Conservation (phyloP, 768 basidiomycete species). For the Boletus vermiculosoides region DNA sequence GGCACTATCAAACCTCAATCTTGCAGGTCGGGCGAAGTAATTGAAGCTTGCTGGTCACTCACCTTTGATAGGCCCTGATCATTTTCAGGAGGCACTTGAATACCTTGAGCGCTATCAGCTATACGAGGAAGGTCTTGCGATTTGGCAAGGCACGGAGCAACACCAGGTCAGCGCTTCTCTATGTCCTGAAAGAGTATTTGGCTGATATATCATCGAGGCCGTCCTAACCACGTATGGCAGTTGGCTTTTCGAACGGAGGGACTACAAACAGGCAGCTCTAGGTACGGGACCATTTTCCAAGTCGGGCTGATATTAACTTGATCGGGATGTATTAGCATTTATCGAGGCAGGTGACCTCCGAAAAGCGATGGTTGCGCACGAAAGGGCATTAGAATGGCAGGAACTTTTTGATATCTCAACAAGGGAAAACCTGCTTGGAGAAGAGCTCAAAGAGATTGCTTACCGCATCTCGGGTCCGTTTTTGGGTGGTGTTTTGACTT, state of each 20-base stretch:
- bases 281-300: slow-evolving; percentile 43
- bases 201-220: slow-evolving; percentile 41
- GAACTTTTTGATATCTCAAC: slow-evolving; percentile 83
- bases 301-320: slow-evolving; percentile 3
- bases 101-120: slow-evolving; percentile 81
- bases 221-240: slow-evolving; percentile 78
- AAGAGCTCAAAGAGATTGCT: slow-evolving; percentile 63
- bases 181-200: not conserved
- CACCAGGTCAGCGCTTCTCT: slow-evolving; percentile 49
- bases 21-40: slow-evolving; percentile 54
- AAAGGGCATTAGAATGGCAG: slow-evolving; percentile 86
- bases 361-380: slow-evolving; percentile 86
- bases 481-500: not conserved
- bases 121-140: slow-evolving; percentile 66
- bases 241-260: slow-evolving; percentile 81
- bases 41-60: not conserved
- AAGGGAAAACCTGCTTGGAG: slow-evolving; percentile 45
- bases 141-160: slow-evolving; percentile 68
- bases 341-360: slow-evolving; percentile 56
- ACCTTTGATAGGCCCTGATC: slow-evolving; percentile 49
- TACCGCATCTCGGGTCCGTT: slow-evolving; percentile 77
- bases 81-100: slow-evolving; percentile 75
- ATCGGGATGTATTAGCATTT: slow-evolving; percentile 54
- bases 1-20: slow-evolving; percentile 71
- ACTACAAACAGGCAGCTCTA: slow-evolving; percentile 80